phyloP scores from a whole-genome alignment of 345 rosid species.

The Bruguiera parviflora region DNA sequence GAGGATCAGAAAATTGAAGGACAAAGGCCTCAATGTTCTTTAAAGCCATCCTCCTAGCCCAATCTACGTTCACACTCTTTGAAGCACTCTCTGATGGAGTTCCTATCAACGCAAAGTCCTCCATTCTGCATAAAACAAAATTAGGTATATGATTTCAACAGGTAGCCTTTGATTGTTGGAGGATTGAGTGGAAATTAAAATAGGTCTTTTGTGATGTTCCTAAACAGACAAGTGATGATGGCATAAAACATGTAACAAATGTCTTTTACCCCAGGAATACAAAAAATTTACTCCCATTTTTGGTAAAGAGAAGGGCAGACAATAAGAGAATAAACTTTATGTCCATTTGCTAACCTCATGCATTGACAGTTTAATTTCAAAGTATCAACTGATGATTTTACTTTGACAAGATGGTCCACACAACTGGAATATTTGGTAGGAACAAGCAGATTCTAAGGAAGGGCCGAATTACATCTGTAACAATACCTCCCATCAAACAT shows the following conservation, averaged over 20 bases:
- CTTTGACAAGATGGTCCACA: neutral
- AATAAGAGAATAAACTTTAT: too few species aligned
- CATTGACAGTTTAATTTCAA: too few species aligned
- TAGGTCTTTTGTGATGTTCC: neutral
- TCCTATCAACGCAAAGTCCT: constrained; percentile 61
- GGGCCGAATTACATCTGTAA: too few species aligned
- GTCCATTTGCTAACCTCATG: too few species aligned
- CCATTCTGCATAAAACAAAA: constrained; percentile 51
- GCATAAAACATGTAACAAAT: too few species aligned
- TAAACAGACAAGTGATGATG: too few species aligned
- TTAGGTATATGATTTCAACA: neutral
- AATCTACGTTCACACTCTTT: constrained; percentile 70
- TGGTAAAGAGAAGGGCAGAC: too few species aligned
- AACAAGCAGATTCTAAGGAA: neutral
- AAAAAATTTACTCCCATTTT: too few species aligned
- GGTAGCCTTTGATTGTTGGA: neutral
- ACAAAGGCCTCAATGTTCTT: constrained; percentile 70
- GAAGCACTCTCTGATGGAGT: constrained; percentile 63
- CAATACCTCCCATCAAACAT: constrained; percentile 40
- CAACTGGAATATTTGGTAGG: neutral
- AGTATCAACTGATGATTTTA: too few species aligned
- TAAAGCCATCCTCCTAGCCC: constrained; percentile 73
- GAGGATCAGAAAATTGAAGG: constrained; percentile 57
- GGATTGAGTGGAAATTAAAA: neutral
- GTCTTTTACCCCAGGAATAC: too few species aligned